Evolutionary conservation across 768 basidiomycete species (phyloP).

Genomic region (Pilatotrama ljubarskyi): DNA sequence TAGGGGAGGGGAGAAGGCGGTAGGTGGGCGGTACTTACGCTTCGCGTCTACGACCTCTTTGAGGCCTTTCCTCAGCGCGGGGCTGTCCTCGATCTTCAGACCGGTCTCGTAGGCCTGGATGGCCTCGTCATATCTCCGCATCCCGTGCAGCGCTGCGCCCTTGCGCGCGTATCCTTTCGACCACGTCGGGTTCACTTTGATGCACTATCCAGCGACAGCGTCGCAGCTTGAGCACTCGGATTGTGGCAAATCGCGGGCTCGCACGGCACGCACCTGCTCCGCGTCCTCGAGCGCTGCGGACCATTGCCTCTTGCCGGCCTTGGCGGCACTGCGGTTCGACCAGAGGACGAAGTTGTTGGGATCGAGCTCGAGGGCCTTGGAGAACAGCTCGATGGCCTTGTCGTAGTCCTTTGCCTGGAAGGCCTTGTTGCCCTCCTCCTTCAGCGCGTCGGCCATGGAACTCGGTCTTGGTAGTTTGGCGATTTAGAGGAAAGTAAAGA

Average conservation of each 20-base stretch:
- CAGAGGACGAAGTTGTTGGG: conserved; percentile 84
- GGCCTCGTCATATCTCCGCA: conserved; percentile 76
- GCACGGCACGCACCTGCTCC: conserved; percentile 63
- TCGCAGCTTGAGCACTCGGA: neutral
- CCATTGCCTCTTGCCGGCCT: conserved; percentile 83
- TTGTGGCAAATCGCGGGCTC: neutral
- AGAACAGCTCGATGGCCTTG: conserved; percentile 80
- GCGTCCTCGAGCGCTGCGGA: conserved; percentile 80
- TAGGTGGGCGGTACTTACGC: conserved; percentile 43
- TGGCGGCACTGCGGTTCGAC: conserved; percentile 91
- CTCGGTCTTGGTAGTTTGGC: neutral
- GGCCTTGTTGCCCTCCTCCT: conserved; percentile 94
- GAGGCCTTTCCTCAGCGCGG: conserved; percentile 81
- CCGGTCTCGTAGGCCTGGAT: conserved; percentile 83
- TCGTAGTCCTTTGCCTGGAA: conserved; percentile 93
- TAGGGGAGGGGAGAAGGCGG: neutral
- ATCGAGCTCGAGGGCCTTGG: conserved; percentile 82
- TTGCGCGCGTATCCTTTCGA: conserved; percentile 89
- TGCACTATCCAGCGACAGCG: conserved; percentile 50
- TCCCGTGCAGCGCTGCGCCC: conserved; percentile 90
- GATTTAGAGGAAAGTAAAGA: neutral
- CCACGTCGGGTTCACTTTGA: conserved; percentile 79
- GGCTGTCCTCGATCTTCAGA: conserved; percentile 78
- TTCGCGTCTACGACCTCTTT: conserved; percentile 87
- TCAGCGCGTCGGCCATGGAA: conserved; percentile 51